These are phyloP conservation scores for Spatholobus suberectus DNA, from an alignment of 306 rosid species.

Conservation along the genomic window DNA sequence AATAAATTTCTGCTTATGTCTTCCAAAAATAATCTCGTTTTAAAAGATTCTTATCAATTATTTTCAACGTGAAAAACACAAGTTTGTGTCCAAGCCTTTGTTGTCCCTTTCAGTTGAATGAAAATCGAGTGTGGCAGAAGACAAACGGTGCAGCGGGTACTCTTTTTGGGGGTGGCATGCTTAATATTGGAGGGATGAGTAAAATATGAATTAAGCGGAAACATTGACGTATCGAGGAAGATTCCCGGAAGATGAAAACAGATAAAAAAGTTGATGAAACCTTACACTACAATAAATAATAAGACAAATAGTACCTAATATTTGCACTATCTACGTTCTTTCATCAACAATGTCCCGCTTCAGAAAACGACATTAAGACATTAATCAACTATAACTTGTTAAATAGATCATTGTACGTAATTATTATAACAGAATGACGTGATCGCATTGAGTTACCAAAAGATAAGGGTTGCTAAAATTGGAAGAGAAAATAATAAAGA, in stretches of 20 bases:
- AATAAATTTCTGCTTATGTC: neutral
- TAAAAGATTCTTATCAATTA: neutral
- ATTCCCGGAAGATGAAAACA: constrained; percentile 53
- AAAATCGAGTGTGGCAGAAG: neutral
- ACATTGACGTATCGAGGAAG: constrained; percentile 41
- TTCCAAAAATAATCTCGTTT: neutral
- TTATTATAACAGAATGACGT: constrained; percentile 29
- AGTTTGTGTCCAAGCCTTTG: neutral
- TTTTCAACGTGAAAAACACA: neutral
- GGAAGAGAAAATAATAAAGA: neutral
- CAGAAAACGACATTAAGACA: constrained; percentile 30
- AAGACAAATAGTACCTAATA: constrained; percentile 14
- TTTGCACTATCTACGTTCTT: neutral
- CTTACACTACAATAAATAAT: neutral
- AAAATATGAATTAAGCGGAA: neutral
- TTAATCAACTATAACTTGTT: neutral
- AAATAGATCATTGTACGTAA: neutral
- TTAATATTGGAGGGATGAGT: neutral
- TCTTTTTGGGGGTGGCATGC: neutral
- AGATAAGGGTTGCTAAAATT: neutral
- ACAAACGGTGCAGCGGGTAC: neutral
- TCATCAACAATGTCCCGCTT: neutral
- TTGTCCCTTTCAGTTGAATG: constrained; percentile 14
- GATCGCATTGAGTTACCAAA: neutral
- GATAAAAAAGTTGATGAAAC: constrained; percentile 13